Base-by-base conservation (phyloP, 345 rosid species). In the Lepidium africanum region DNA sequence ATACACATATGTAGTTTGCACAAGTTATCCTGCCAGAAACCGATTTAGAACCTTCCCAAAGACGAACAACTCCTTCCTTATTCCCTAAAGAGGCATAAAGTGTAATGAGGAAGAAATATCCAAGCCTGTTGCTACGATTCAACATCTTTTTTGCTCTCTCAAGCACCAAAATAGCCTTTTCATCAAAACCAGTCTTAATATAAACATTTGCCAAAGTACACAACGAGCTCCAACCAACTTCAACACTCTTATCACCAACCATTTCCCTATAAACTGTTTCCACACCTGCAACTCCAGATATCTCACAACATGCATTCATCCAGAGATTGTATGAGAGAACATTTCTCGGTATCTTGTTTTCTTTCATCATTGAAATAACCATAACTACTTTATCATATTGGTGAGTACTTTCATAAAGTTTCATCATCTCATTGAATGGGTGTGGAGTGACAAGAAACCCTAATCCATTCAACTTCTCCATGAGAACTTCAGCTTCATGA, bases 351-450 rank as follows among this genome's bases (percentile, higher is more conserved):
- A 84, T 80, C 53, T 77, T 76, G 73, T 86, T 86, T 37, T 16
- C 61, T 60, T 79, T 83, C 95, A 84, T 88, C 70, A 80, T 59
- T 32, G 30, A 38, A 30, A 86, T 77, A 69, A 84, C 86, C 70
- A 73, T 41, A n/a, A 50, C 75, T 3, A 84, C 87, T 80, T 84
- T 80, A 56, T 80, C 78, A 36, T 17, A 77, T 19, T 80, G 76
- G 27, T 67, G 61, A 10, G 70, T 75, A 0, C 81, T 60, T 52
- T 74, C 62, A 54, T 86, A 88, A 21, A 86, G 82, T 71, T 88
- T 86, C 91, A 84, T 82, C 84, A 86, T 86, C 67, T 88, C 91
- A 30, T 81, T 88, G 43, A 71, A 88, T 2, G 77, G 85, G 45
- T 81, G 83, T n/a, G 86, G 76, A 54, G 47, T 74, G 7, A 84